Conservation (phyloP, 202 grass and related monocot genomes). For the Tripidium arundinaceum region DNA sequence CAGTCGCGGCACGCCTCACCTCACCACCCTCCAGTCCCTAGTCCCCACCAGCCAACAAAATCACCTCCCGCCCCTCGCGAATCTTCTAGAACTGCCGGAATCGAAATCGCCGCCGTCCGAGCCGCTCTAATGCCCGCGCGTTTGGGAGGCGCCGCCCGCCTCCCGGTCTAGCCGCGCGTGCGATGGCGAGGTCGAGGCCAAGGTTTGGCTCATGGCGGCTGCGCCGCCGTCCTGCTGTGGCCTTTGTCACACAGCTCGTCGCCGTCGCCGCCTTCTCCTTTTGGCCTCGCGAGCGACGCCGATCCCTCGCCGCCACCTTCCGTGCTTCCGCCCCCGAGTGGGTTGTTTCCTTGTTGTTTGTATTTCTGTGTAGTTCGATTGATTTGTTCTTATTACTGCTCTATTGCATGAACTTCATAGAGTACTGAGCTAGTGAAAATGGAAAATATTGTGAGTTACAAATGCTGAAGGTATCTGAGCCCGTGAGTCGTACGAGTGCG, state of each 20-base stretch:
- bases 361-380: background rate
- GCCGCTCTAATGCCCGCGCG: slow-evolving; percentile 14
- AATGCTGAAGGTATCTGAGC: background rate
- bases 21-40: too few relatives aligned
- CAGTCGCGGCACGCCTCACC: too few relatives aligned
- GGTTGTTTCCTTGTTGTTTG: slow-evolving; percentile 11
- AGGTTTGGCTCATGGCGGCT: slow-evolving; percentile 59
- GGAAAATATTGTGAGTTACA: background rate
- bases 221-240: slow-evolving; percentile 55
- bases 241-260: slow-evolving; percentile 54
- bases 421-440: background rate
- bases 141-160: slow-evolving; percentile 14
- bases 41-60: too few relatives aligned
- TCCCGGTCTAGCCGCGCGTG: slow-evolving; percentile 15
- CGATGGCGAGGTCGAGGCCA: slow-evolving; percentile 59
- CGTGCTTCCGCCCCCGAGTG: slow-evolving; percentile 35
- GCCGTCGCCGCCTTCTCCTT: slow-evolving; percentile 52
- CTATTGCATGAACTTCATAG: background rate
- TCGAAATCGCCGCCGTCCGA: background rate
- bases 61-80: too few relatives aligned
- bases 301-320: slow-evolving; percentile 28
- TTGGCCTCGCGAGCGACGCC: slow-evolving; percentile 21
- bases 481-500: background rate
- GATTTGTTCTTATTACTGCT: background rate
- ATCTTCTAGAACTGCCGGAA: slow-evolving; percentile 1